Evolutionary conservation across 2,329 filamentous ascomycete species (phyloP).

Genomic region (Talaromyces sp.): DNA sequence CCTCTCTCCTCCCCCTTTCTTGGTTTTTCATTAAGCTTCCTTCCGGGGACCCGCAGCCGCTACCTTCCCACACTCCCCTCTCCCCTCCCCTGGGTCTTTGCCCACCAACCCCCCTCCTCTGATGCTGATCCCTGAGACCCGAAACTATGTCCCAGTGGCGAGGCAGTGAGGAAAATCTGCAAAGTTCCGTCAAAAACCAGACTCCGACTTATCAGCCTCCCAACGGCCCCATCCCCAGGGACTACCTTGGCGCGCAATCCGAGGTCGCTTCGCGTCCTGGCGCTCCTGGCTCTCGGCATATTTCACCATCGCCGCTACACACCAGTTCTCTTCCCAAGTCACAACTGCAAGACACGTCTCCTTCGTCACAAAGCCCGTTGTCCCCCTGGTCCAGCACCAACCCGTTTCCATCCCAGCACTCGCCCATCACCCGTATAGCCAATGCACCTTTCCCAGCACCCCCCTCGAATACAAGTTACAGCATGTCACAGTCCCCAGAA

Average conservation of each 20-base stretch:
- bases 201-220: constrained; percentile 15
- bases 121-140: constrained; percentile 23
- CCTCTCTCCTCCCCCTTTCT: background rate
- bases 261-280: constrained; percentile 28
- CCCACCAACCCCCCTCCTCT: constrained; percentile 11
- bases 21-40: constrained; percentile 7
- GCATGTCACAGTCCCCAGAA: constrained; percentile 20
- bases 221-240: constrained; percentile 38
- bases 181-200: constrained; percentile 19
- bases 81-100: background rate
- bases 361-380: constrained; percentile 28
- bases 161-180: constrained; percentile 28
- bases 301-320: constrained; percentile 34
- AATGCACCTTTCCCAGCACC: constrained; percentile 35
- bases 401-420: constrained; percentile 25
- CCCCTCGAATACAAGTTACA: constrained; percentile 26
- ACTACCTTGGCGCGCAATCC: constrained; percentile 37
- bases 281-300: constrained; percentile 31
- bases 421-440: constrained; percentile 26
- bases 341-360: constrained; percentile 21
- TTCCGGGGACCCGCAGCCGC: constrained; percentile 5
- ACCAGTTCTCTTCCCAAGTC: constrained; percentile 30
- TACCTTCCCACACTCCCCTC: background rate
- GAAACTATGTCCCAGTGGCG: constrained; percentile 42
- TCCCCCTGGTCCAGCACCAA: constrained; percentile 30